Evolutionary conservation across 2,329 filamentous ascomycete genomes (phyloP).

Genomic region (Ophiostoma novo-ulmi): DNA sequence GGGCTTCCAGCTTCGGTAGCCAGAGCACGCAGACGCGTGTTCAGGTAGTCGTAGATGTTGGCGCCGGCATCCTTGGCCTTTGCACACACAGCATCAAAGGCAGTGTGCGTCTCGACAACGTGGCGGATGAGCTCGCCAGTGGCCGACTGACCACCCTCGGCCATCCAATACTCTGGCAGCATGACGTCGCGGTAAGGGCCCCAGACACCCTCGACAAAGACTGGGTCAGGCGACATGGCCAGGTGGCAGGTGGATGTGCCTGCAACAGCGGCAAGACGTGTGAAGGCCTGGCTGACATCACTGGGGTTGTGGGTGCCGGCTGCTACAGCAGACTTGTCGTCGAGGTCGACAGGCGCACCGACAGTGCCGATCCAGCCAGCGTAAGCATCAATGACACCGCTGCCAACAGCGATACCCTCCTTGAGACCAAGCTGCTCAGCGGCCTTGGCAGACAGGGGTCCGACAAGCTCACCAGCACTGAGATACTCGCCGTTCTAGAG

Average conservation of each 20-base stretch:
- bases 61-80: slow-evolving; percentile 75
- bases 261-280: slow-evolving; percentile 85
- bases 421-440: slow-evolving; percentile 77
- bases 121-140: slow-evolving; percentile 93
- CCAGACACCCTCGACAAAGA: slow-evolving; percentile 96
- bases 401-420: slow-evolving; percentile 84
- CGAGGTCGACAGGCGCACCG: slow-evolving; percentile 85
- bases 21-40: slow-evolving; percentile 76
- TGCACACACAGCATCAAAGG: slow-evolving; percentile 67
- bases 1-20: slow-evolving; percentile 64
- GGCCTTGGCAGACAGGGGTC: slow-evolving; percentile 76
- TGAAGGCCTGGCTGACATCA: slow-evolving; percentile 88
- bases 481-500: slow-evolving; percentile 81
- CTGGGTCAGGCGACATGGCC: slow-evolving; percentile 86
- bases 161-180: slow-evolving; percentile 90
- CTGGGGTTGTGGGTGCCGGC: slow-evolving; percentile 78
- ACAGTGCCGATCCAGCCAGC: slow-evolving; percentile 98
- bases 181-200: slow-evolving; percentile 94
- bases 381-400: slow-evolving; percentile 96
- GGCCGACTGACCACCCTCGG: slow-evolving; percentile 92
- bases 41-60: slow-evolving; percentile 94
- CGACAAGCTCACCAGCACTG: slow-evolving; percentile 87
- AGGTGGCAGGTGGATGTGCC: slow-evolving; percentile 97
- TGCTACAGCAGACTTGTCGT: slow-evolving; percentile 54
- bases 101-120: slow-evolving; percentile 90